Base-by-base conservation (phyloP, 306 rosid genomes). In the Datisca glomerata region DNA sequence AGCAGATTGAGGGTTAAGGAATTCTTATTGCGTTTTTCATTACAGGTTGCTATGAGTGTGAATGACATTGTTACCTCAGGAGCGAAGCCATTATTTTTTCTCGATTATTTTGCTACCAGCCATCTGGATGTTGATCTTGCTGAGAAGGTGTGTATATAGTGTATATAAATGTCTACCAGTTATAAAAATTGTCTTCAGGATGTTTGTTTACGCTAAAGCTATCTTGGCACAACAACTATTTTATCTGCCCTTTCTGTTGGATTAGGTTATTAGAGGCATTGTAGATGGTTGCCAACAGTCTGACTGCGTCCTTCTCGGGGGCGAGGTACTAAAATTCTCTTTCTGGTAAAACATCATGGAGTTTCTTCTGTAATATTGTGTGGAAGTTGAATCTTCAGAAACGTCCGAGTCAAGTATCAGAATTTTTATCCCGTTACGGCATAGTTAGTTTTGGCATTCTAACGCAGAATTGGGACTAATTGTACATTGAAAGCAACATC, bases 11-110 rank as follows among this genome's bases (percentile, higher is more conserved):
- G 6, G 15, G 13, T 28, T 1, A 2, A 16, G 8, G 12, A 12
- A 43, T 54, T 16, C 35, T 25, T n/a, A 47, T 12, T 25, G 29
- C 36, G 25, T 41, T 28, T 18, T 46, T 31, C 35, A 12, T 41
- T 24, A 15, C 65, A 89, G 98, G 98, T 89, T 67, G 98, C 95
- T 3, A 89, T 89, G 98, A 89, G 95, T 29, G 93, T 89, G 37
- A 84, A 84, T 64, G 93, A 89, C 61, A 84, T 84, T 38, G 72
- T 84, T 60, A 89, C 95, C 46, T 84, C 95, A 13, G 93, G 98
- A 43, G 98, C 98, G 17, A 89, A 83, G 69, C 95, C 94, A 15
- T 43, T 83, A 29, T 87, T 87, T 65, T 87, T 83, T 63, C 97
- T 79, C 21, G 97, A 87, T 73, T 89, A 89, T 70, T 89, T 68